A percentile compares a stretch with the other conserved stretches of the same genome.
phyloP scores from a whole-genome alignment of 768 basidiomycete genomes.

The Trametes cingulata region DNA sequence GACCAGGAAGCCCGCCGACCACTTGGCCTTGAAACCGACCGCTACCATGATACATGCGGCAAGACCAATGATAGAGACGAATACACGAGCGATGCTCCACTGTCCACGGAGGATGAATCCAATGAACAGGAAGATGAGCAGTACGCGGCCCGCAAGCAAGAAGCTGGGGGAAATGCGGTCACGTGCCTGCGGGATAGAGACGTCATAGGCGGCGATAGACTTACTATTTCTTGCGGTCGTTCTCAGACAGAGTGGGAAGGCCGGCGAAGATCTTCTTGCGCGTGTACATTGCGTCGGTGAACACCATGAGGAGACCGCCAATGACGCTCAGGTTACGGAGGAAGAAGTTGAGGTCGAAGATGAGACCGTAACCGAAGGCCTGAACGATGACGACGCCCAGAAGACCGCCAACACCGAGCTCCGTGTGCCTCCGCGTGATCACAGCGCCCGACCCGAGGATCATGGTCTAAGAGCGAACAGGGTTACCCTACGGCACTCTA shows the following conservation, averaged over 20 bases:
- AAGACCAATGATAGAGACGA: conserved; percentile 89
- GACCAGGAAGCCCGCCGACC: conserved; percentile 96
- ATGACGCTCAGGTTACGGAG: conserved; percentile 97
- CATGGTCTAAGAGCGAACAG: conserved; percentile 68
- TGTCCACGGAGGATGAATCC: conserved; percentile 94
- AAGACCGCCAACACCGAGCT: conserved; percentile 88
- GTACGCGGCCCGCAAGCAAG: conserved; percentile 93
- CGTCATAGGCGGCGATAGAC: conserved; percentile 9
- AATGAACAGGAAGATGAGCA: conserved; percentile 98
- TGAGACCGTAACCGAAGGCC: conserved; percentile 97
- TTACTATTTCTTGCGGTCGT: conserved; percentile 97
- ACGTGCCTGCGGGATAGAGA: conserved; percentile 2
- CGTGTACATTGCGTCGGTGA: conserved; percentile 91
- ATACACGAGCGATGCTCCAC: conserved; percentile 84
- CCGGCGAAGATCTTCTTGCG: conserved; percentile 90
- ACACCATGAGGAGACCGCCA: conserved; percentile 98
- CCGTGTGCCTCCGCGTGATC: conserved; percentile 84
- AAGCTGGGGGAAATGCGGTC: conserved; percentile 56
- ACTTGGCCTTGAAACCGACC: conserved; percentile 98
- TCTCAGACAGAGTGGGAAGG: conserved; percentile 87
- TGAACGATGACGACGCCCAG: conserved; percentile 91
- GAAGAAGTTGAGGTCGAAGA: conserved; percentile 99
- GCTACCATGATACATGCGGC: conserved; percentile 95
- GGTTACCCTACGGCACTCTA: neutral
- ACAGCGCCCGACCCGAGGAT: conserved; percentile 78